phyloP scores from a whole-genome alignment of 1,284 basidiomycete genomes.

The Inonotus hispidus region DNA sequence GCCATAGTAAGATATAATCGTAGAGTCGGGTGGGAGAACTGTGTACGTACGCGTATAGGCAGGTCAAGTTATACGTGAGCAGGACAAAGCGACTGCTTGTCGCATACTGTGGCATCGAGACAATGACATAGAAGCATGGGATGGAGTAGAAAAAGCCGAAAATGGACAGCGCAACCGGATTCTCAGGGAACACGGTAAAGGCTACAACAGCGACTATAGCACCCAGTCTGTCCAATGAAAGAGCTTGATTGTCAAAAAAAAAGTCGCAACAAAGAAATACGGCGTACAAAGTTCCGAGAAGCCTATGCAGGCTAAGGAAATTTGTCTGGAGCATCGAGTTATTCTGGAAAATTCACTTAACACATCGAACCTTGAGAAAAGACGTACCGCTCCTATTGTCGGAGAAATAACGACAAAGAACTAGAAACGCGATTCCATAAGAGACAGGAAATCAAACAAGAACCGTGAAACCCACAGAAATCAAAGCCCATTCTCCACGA shows the following conservation, averaged over 20 bases:
- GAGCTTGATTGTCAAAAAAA: not conserved
- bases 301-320: constrained; percentile 69
- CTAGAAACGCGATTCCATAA: constrained; percentile 61
- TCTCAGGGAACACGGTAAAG: constrained; percentile 73
- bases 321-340: constrained; percentile 57
- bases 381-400: constrained; percentile 74
- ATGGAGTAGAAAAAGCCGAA: constrained; percentile 90
- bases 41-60: constrained; percentile 68
- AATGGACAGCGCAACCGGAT: constrained; percentile 68
- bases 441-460: not conserved
- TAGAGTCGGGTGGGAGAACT: not conserved
- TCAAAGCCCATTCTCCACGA: constrained; percentile 91
- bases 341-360: constrained; percentile 2
- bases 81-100: constrained; percentile 85
- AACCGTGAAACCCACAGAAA: constrained; percentile 56
- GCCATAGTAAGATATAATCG: not conserved
- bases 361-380: not conserved
- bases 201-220: constrained; percentile 70
- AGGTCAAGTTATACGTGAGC: constrained; percentile 87
- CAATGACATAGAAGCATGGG: constrained; percentile 91
- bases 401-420: constrained; percentile 89
- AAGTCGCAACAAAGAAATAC: not conserved
- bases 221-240: constrained; percentile 52
- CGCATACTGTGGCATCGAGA: constrained; percentile 73
- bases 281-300: constrained; percentile 76